These are phyloP conservation scores for Aspergillus sp. DNA, from an alignment of 2,329 filamentous ascomycete species.

Conservation along the genomic window DNA sequence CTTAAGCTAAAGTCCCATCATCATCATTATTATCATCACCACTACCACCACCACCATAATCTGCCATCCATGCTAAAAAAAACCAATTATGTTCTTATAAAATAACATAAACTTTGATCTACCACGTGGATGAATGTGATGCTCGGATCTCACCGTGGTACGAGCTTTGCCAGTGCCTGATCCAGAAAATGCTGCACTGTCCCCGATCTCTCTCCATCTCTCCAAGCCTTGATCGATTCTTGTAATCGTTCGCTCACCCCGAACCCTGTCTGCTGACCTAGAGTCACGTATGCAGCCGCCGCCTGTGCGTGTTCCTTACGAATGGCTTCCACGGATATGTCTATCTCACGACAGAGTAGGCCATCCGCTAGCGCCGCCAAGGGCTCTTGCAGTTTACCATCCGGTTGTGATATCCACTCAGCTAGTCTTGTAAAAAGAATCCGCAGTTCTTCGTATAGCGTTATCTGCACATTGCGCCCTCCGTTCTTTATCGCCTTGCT, in stretches of 20 bases:
- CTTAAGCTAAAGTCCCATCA: too few relatives aligned
- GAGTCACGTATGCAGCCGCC: slow-evolving; percentile 25
- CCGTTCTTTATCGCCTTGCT: slow-evolving; percentile 26
- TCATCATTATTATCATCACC: too few relatives aligned
- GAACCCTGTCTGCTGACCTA: slow-evolving; percentile 17
- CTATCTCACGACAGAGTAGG: slow-evolving; percentile 28
- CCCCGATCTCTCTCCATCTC: slow-evolving; percentile 34
- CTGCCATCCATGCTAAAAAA: too few relatives aligned
- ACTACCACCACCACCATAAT: too few relatives aligned
- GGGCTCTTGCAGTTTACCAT: slow-evolving; percentile 15
- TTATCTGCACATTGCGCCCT: slow-evolving; percentile 29
- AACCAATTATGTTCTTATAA: background rate
- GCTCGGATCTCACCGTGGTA: background rate
- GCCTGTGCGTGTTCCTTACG: slow-evolving; percentile 35
- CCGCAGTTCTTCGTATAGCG: slow-evolving; percentile 31
- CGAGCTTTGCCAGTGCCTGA: slow-evolving; percentile 19
- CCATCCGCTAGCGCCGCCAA: slow-evolving; percentile 23
- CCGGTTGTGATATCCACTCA: slow-evolving; percentile 14
- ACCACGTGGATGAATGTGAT: too few relatives aligned
- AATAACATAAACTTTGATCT: background rate
- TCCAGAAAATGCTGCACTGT: slow-evolving; percentile 31
- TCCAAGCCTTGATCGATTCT: slow-evolving; percentile 28
- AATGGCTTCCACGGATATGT: slow-evolving; percentile 31
- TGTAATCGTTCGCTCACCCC: slow-evolving; percentile 17
- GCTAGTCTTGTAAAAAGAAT: slow-evolving; percentile 26